Evolutionary conservation across 257 asterid species (phyloP).

Genomic region (Anisodus tanguticus): DNA sequence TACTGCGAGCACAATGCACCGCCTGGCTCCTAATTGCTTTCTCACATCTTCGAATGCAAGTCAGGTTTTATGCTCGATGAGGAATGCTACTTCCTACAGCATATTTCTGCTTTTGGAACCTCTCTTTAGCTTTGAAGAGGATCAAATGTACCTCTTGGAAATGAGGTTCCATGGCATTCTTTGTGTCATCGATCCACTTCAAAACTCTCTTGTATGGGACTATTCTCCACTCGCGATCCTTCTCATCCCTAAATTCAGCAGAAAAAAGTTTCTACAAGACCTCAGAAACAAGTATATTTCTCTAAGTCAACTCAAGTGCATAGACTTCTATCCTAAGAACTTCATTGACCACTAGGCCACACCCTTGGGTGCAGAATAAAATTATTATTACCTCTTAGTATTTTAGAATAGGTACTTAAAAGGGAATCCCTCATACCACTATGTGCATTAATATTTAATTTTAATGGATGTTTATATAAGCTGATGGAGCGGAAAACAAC

Average conservation of each 20-base stretch:
- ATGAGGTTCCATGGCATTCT: slow-evolving; percentile 65
- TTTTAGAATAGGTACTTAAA: neutral
- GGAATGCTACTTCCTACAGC: slow-evolving; percentile 31
- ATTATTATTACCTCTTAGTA: neutral
- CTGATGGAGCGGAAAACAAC: slow-evolving; percentile 13
- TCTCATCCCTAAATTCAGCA: slow-evolving; percentile 46
- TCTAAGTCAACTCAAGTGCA: neutral
- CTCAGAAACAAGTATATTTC: neutral
- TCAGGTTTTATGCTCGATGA: slow-evolving; percentile 27
- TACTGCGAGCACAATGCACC: neutral
- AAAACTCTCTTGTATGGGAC: slow-evolving; percentile 58
- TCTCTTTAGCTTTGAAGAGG: slow-evolving; percentile 54
- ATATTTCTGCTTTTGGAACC: slow-evolving; percentile 41
- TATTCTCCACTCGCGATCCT: slow-evolving; percentile 59
- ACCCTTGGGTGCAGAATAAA: neutral
- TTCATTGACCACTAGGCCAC: too few relatives aligned
- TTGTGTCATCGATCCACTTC: slow-evolving; percentile 66
- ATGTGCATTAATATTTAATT: neutral
- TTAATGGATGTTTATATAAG: neutral
- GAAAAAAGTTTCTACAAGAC: neutral
- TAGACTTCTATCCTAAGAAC: neutral
- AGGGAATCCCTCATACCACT: neutral
- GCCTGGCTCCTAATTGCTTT: neutral
- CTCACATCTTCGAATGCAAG: slow-evolving; percentile 50
- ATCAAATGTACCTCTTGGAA: slow-evolving; percentile 65